Evolutionary conservation across 2,329 filamentous ascomycete genomes (phyloP), one percentile per base, ranked within the genome.

Genomic region (Arthroderma sp.): DNA sequence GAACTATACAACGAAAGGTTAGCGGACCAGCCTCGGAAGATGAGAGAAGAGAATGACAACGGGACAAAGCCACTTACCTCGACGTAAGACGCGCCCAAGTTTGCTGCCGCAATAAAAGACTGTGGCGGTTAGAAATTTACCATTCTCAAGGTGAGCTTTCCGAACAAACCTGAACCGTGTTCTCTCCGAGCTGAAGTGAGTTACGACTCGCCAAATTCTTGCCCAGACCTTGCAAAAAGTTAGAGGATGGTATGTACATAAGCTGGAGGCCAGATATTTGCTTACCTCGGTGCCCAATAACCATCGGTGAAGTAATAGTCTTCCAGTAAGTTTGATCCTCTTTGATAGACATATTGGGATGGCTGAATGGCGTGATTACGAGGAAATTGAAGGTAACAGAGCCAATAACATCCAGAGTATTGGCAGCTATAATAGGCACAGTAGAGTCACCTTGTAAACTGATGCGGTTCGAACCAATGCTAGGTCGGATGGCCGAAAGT

Each of bases 341-440:
- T 1, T 83, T 91, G 51, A 96, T 80, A 46, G 84, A 83, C 82
- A 98, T 91, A 48, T 93, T 93, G 5, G 86, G 86, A 61, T 96
- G 91, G 11, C 80, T 76, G 65, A 98, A 98, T 0, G 91, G 89
- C 0, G 86, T 96, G 54, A 98, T 87, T 57, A 96, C 77, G 30
- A 94, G 68, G 60, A 96, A 96, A 63, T 95, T 95, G 72, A 98
- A 98, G 56, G 94, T 94, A 53, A 98, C 85, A 0, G 82, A 80
- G 10, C 91, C 93, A 53, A 98, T 95, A 6, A 96, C 81, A 48
- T 96, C 89, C 31, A 96, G 68, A 8, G 77, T 82, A 48, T 75
- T 85, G 32, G 81, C 80, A 30, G 84, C 84, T 57, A 96, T 75
- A 50, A 98, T 91, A 0, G 91, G 91, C 6, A 98, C 83, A 48